Base-by-base conservation (phyloP, 306 rosid genomes). In the Vigna mungo region DNA sequence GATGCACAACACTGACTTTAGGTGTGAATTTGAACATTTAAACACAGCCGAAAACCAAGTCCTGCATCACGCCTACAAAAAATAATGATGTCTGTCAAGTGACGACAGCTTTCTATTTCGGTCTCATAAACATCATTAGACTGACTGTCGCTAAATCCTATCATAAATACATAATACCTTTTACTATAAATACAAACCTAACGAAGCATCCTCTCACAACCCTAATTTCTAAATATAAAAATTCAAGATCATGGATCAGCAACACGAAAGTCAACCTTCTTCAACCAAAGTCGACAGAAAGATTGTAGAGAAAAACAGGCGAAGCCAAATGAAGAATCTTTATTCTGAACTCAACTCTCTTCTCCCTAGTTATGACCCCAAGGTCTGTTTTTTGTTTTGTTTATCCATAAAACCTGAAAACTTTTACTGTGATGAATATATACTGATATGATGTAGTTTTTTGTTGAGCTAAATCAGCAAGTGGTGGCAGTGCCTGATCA, bases 321-420 rank as follows among this genome's bases (percentile, higher is more conserved):
- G 98, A 87, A 91, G 78, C 74, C 90, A 90, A 1, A 90, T 91
- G 98, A 94, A 94, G 81, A 39, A 68, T 43, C 97, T 94, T 74
- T 85, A 77, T 81, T 87, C 91, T 76, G 34, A 83, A 51, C 97
- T 94, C 86, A 44, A 81, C 30, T 89, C 96, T 76, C 87, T 94
- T 18, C 86, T 94, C 66, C 94, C 98, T 12, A 66, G 3, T 55
- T 67, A 49, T 88, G 85, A 78, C 78, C 84, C 89, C 76, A 74
- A 76, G 34, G 92, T 91, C 72, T 61, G 41, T 36, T 36, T 36
- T 6, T 36, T 34, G 0, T 37, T 39, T 39, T 39, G 10, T 39
- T 39, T 39, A 9, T 25, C 25, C 53, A 15, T 13, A 4, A 48
- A 48, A 13, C 18, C 17, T 4, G 7, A 47, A 55, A 21, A 23